phyloP scores from a whole-genome alignment of 1,139 yeast species.

The Arxiozyma slooffiae region DNA sequence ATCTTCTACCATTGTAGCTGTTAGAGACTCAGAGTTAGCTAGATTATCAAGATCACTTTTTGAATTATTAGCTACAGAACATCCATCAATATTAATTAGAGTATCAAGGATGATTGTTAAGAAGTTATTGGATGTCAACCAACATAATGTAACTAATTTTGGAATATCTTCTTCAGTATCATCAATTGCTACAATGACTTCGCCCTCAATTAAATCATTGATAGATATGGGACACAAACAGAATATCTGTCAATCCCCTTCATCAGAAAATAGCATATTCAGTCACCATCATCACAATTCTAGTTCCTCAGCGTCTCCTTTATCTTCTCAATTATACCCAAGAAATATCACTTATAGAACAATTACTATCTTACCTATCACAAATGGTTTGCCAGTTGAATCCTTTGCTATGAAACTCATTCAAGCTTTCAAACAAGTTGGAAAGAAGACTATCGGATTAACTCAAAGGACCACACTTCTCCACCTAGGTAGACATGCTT shows the following conservation, averaged over 20 bases:
- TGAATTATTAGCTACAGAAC: conserved; percentile 71
- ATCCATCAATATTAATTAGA: conserved; percentile 85
- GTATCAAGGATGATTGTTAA: conserved; percentile 82
- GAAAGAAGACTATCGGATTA: conserved; percentile 62
- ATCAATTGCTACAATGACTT: background rate
- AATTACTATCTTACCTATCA: conserved; percentile 72
- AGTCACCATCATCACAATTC: conserved; percentile 12
- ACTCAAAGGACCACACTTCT: conserved; percentile 74
- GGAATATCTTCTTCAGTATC: conserved; percentile 5
- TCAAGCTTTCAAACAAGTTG: conserved; percentile 60
- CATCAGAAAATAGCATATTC: conserved; percentile 10
- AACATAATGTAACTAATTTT: conserved; percentile 2
- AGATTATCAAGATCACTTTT: conserved; percentile 83
- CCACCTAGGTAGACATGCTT: conserved; percentile 86
- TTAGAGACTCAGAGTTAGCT: conserved; percentile 88
- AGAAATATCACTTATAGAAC: conserved; percentile 48
- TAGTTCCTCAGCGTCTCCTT: conserved; percentile 7
- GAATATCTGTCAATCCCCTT: conserved; percentile 22
- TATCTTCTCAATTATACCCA: conserved; percentile 3
- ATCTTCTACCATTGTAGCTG: conserved; percentile 67
- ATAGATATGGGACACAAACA: conserved; percentile 16
- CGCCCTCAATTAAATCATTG: conserved; percentile 8
- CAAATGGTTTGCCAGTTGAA: conserved; percentile 68
- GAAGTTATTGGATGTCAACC: conserved; percentile 36
- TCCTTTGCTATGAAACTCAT: conserved; percentile 73